phyloP scores from a whole-genome alignment of 805 yeast genomes.

The Crinitomyces ghanaensis region DNA sequence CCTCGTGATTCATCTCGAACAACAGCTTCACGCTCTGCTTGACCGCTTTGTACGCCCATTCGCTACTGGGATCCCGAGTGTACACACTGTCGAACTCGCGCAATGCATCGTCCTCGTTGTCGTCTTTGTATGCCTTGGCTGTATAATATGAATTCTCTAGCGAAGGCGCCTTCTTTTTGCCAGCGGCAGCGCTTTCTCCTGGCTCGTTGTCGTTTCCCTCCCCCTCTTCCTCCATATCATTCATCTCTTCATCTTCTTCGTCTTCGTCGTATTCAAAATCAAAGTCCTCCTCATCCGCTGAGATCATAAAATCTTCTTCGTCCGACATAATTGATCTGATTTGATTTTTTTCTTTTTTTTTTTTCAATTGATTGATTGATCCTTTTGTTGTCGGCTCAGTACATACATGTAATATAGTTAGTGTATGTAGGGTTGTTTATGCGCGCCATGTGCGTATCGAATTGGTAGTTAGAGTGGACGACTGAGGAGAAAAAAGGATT shows the following conservation, averaged over 20 bases:
- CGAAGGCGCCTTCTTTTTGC: not conserved
- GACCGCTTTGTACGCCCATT: constrained; percentile 25
- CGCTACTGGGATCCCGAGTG: constrained; percentile 14
- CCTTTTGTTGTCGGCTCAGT: too few species aligned
- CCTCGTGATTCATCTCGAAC: too few species aligned
- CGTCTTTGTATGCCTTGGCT: constrained; percentile 27
- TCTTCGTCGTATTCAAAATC: constrained; percentile 30
- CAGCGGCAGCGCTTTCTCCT: constrained; percentile 7
- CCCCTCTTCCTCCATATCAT: constrained; percentile 18
- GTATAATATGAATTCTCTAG: constrained; percentile 28
- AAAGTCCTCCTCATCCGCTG: constrained; percentile 29
- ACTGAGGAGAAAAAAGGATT: too few species aligned
- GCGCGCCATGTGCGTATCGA: too few species aligned
- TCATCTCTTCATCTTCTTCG: constrained; percentile 24
- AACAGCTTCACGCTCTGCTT: constrained; percentile 28
- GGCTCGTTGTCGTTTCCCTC: constrained; percentile 10
- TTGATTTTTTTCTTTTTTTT: too few species aligned
- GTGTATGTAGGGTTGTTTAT: too few species aligned
- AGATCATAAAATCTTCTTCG: constrained; percentile 30
- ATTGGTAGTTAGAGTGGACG: too few species aligned
- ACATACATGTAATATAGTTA: too few species aligned
- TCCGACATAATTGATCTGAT: too few species aligned
- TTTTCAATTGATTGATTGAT: too few species aligned
- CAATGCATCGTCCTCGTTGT: constrained; percentile 25
- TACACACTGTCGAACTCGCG: constrained; percentile 21